These are phyloP conservation scores for Ilyonectria sp. DNA, from an alignment of 2,329 filamentous ascomycete genomes.

Conservation along the genomic window DNA sequence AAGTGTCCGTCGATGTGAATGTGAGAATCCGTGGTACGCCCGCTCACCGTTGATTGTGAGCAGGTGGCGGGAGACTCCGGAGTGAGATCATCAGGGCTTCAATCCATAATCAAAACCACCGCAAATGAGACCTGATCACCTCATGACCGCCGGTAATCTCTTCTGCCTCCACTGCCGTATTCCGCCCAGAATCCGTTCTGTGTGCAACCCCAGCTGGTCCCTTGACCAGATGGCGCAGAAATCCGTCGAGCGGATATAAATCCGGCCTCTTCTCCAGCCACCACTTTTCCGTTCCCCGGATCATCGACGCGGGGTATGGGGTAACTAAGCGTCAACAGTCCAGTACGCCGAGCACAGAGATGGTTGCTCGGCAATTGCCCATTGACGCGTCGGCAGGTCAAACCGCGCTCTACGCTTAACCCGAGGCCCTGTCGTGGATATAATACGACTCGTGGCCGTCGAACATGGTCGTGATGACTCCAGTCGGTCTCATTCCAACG, in stretches of 20 bases:
- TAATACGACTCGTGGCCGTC: slow-evolving; percentile 17
- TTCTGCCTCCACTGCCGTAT: neutral
- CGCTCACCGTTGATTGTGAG: neutral
- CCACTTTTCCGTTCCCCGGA: slow-evolving; percentile 4
- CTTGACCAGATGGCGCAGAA: neutral
- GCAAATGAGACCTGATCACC: neutral
- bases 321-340: neutral
- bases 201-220: neutral
- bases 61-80: neutral
- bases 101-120: neutral
- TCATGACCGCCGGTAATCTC: neutral
- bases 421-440: neutral
- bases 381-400: neutral
- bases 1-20: slow-evolving; percentile 7
- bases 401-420: neutral
- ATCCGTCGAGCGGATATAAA: slow-evolving; percentile 17
- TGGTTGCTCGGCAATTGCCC: slow-evolving; percentile 15
- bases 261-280: slow-evolving; percentile 3
- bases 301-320: slow-evolving; percentile 23
- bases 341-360: neutral
- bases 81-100: neutral
- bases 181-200: neutral
- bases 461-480: neutral
- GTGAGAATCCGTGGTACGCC: neutral
- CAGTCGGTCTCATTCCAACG: neutral